Conservation (phyloP, 2,329 filamentous ascomycete species). For the Nakataea oryzae region DNA sequence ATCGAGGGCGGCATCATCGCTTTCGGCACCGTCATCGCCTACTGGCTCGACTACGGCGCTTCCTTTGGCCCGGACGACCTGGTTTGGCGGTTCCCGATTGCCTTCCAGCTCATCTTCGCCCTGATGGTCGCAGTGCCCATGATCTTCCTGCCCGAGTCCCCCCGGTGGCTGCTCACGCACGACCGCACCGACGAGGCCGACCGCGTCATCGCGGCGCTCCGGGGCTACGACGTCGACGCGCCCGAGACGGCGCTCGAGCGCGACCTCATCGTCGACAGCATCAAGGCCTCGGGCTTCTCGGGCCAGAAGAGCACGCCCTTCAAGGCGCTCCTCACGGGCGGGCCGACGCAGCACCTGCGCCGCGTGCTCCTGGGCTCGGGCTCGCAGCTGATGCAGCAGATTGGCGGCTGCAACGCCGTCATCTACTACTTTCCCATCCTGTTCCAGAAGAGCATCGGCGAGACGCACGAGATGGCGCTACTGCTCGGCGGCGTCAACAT, state of each 20-base stretch:
- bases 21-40: constrained; percentile 22
- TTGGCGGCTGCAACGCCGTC: constrained; percentile 46
- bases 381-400: constrained; percentile 52
- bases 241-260: constrained; percentile 47
- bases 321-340: constrained; percentile 46
- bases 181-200: constrained; percentile 17
- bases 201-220: constrained; percentile 19
- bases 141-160: constrained; percentile 21
- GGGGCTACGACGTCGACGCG: constrained; percentile 23
- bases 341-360: constrained; percentile 56
- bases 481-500: constrained; percentile 45
- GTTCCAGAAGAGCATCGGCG: constrained; percentile 25
- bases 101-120: constrained; percentile 6
- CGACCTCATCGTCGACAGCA: constrained; percentile 51
- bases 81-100: constrained; percentile 6
- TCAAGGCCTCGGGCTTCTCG: constrained; percentile 36
- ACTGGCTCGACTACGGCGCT: constrained; percentile 7
- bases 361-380: constrained; percentile 48
- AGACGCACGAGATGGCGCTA: constrained; percentile 33
- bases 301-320: constrained; percentile 34
- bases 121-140: constrained; percentile 26
- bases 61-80: constrained; percentile 1
- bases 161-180: constrained; percentile 19
- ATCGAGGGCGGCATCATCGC: constrained; percentile 34
- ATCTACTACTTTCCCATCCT: constrained; percentile 24